Percentiles rank a stretch among this genome's conserved stretches.
These are phyloP conservation scores for Naumovozyma baii DNA, from an alignment of 805 yeast genomes.

Conservation along the genomic window DNA sequence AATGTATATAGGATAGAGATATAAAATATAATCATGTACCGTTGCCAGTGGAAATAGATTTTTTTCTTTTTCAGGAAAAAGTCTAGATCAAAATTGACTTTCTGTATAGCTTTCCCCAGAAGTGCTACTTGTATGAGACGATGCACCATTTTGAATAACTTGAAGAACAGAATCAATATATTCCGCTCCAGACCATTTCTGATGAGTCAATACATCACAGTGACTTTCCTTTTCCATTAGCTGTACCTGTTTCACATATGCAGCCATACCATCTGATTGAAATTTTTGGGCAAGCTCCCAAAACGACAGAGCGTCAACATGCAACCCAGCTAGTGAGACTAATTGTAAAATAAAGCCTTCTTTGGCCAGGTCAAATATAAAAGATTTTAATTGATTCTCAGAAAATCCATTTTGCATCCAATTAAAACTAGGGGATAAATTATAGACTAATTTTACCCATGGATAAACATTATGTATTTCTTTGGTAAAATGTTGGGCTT, in stretches of 20 bases:
- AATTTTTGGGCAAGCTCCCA: slow-evolving; percentile 43
- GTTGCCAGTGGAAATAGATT: too few species aligned
- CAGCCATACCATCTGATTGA: slow-evolving; percentile 47
- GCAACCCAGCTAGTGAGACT: slow-evolving; percentile 52
- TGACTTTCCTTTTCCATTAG: slow-evolving; percentile 35
- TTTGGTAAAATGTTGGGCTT: slow-evolving; percentile 40
- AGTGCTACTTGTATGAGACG: slow-evolving; percentile 34
- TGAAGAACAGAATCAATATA: slow-evolving; percentile 39
- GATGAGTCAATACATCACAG: slow-evolving; percentile 50
- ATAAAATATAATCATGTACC: too few species aligned
- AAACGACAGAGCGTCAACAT: slow-evolving; percentile 42
- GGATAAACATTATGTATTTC: slow-evolving; percentile 41
- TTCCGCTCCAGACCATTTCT: slow-evolving; percentile 55
- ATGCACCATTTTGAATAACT: slow-evolving; percentile 35
- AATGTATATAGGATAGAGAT: too few species aligned
- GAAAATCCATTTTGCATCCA: slow-evolving; percentile 50
- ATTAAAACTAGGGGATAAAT: slow-evolving; percentile 51
- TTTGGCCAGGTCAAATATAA: slow-evolving; percentile 46
- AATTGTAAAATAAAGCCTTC: slow-evolving; percentile 50
- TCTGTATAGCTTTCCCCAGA: slow-evolving; percentile 39
- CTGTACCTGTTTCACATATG: slow-evolving; percentile 47
- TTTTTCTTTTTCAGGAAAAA: neutral
- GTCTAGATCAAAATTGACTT: slow-evolving; percentile 13
- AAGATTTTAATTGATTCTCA: slow-evolving; percentile 36
- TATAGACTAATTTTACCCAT: slow-evolving; percentile 47